These are phyloP conservation scores for Arthrobotrys entomopaga DNA, from an alignment of 2,329 filamentous ascomycete species.

Conservation along the genomic window DNA sequence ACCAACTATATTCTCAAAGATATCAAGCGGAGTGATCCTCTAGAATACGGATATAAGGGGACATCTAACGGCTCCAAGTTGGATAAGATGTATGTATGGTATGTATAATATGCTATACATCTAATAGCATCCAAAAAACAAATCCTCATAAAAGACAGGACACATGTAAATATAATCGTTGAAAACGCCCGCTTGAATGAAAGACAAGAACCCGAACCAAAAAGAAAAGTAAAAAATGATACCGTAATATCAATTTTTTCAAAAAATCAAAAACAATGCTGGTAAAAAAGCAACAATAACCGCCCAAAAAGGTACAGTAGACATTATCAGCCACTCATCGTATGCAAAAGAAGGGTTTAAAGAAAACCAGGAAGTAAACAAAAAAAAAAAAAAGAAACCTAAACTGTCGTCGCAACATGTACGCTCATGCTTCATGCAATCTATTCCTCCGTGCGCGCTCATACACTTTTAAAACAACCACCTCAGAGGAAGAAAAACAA, in stretches of 20 bases:
- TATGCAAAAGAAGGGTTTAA: constrained; percentile 1
- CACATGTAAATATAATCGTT: neutral
- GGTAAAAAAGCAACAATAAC: neutral
- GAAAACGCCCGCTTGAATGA: constrained; percentile 44
- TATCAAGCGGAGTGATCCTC: too few relatives aligned
- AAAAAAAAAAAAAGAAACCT: constrained; percentile 3
- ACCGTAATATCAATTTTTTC: constrained; percentile 26
- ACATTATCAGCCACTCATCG: constrained; percentile 30
- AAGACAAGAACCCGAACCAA: neutral
- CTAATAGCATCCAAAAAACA: constrained; percentile 7
- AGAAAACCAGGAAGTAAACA: neutral
- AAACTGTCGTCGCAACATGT: constrained; percentile 27
- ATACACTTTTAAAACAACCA: constrained; percentile 8
- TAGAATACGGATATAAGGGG: too few relatives aligned
- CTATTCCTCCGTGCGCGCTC: constrained; percentile 7
- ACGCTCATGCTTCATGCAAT: constrained; percentile 25
- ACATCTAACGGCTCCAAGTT: too few relatives aligned
- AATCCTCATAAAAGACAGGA: constrained; percentile 1
- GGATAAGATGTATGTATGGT: neutral
- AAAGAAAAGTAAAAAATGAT: neutral
- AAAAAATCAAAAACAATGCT: constrained; percentile 2
- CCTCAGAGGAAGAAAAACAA: constrained; percentile 14
- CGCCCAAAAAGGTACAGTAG: constrained; percentile 1
- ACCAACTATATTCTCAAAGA: too few relatives aligned
- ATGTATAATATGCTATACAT: constrained; percentile 1